Base-by-base conservation (phyloP, 2,329 filamentous ascomycete genomes). In the Colletotrichum camelliae region DNA sequence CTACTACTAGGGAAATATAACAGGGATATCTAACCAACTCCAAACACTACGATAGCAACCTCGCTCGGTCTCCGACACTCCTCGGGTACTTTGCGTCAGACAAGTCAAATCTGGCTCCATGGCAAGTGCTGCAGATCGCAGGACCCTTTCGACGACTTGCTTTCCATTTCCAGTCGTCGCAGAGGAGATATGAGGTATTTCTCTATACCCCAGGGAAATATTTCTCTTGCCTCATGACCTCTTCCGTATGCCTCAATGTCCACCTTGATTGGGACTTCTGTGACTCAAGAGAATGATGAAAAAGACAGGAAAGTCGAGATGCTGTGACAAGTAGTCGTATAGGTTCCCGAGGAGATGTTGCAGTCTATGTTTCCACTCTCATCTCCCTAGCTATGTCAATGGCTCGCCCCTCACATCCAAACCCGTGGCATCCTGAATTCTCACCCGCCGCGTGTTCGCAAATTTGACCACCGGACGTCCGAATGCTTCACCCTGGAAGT, bases 21-120 rank as follows among this genome's bases (percentile, higher is more conserved):
- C 66, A 58, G 52, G 73, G 73, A 70, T 74, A 66, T 60, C 57
- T 24, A 43, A 73, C 29, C 43, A 60, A 69, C 65, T 43, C 33
- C 64, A 68, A 75, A 75, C 62, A 24, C 27, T 43, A 7, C 27
- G 33, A 37, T 18, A n/a, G 39, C 39, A 35, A 18, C 21, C 18
- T 21, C 48, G 18, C 65, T 60, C 27, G 24, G 21, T 48, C 48
- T 60, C 33, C 48, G 35, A 48, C 35, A 31, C 35, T 52, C 5
- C 24, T 71, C 60, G 35, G 62, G 9, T 24, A 35, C 5, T 31
- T 73, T 55, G 52, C 8, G 13, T 31, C n/a, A 1, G 1, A 12
- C 33, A n/a, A 1, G 18, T 5, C 16, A 9, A 3, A 12, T 21
- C 8, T 21, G 43, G 13, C 43, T 62, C 18, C 13, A 2, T n/a